These are phyloP conservation scores for Moesziomyces sp. DNA, from an alignment of 1,284 basidiomycete species.

Conservation along the genomic window DNA sequence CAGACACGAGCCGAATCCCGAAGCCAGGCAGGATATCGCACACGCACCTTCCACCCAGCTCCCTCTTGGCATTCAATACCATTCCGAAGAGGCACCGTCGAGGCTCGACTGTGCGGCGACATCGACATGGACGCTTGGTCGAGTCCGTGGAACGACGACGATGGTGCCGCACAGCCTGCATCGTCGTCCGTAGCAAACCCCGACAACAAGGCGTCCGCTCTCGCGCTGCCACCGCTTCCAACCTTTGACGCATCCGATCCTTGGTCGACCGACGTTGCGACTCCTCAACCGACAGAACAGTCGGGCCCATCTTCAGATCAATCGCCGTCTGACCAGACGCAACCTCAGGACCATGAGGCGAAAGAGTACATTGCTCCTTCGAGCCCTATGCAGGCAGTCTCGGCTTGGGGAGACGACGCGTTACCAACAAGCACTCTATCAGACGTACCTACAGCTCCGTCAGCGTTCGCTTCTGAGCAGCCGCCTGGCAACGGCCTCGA, in stretches of 20 bases:
- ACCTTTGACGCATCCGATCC: conserved; percentile 38
- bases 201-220: conserved; percentile 1
- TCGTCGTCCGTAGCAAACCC: neutral
- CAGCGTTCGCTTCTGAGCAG: neutral
- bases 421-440: neutral
- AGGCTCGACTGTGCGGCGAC: neutral
- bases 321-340: neutral
- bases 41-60: neutral
- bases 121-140: conserved; percentile 46
- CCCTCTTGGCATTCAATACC: neutral
- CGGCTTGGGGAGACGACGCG: neutral
- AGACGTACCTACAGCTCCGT: neutral
- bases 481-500: conserved; percentile 4
- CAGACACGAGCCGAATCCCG: conserved; percentile 8
- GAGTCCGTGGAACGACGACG: conserved; percentile 43
- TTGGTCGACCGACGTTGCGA: conserved; percentile 18
- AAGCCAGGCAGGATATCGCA: conserved; percentile 1
- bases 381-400: neutral
- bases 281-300: conserved; percentile 2
- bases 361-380: neutral
- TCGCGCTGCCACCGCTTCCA: conserved; percentile 9
- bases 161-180: neutral
- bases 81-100: neutral
- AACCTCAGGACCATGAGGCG: neutral
- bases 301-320: neutral